Conservation (phyloP, 2,329 filamentous ascomycete genomes). For the Lanzia echinophila region DNA sequence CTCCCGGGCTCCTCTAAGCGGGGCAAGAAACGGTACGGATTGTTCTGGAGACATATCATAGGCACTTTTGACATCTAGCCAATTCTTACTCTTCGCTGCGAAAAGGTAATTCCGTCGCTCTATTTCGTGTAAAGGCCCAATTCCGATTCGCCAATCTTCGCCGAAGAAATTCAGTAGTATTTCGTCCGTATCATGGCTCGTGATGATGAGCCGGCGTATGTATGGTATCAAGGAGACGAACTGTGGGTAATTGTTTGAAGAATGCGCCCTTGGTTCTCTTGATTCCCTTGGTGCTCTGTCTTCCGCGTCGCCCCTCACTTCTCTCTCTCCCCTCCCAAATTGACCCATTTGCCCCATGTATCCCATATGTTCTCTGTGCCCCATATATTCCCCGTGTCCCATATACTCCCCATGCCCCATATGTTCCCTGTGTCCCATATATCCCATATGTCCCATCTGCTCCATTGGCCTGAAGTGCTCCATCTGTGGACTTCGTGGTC, state of each 20-base stretch:
- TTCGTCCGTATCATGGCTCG: slow-evolving; percentile 78
- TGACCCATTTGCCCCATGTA: too few relatives aligned
- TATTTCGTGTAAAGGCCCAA: slow-evolving; percentile 77
- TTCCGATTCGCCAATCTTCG: slow-evolving; percentile 78
- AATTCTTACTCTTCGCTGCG: slow-evolving; percentile 84
- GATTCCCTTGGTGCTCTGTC: neutral
- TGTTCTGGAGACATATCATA: slow-evolving; percentile 76
- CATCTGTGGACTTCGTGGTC: too few relatives aligned
- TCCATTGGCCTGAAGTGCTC: too few relatives aligned
- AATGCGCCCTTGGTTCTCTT: neutral
- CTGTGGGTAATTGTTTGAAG: slow-evolving; percentile 12
- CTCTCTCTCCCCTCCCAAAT: neutral
- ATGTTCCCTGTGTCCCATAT: too few relatives aligned
- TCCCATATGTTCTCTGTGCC: slow-evolving; percentile 12
- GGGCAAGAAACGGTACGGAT: slow-evolving; percentile 77
- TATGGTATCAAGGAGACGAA: slow-evolving; percentile 74
- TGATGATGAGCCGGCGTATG: slow-evolving; percentile 81
- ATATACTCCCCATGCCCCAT: too few relatives aligned
- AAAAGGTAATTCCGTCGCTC: slow-evolving; percentile 94
- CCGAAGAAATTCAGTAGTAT: slow-evolving; percentile 96
- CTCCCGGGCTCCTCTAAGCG: slow-evolving; percentile 68
- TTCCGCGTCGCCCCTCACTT: neutral
- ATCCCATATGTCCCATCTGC: too few relatives aligned
- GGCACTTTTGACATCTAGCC: slow-evolving; percentile 80
- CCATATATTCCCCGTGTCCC: neutral